Conservation (phyloP, 2,329 filamentous ascomycete species). For the Diaporthe citriasiana region DNA sequence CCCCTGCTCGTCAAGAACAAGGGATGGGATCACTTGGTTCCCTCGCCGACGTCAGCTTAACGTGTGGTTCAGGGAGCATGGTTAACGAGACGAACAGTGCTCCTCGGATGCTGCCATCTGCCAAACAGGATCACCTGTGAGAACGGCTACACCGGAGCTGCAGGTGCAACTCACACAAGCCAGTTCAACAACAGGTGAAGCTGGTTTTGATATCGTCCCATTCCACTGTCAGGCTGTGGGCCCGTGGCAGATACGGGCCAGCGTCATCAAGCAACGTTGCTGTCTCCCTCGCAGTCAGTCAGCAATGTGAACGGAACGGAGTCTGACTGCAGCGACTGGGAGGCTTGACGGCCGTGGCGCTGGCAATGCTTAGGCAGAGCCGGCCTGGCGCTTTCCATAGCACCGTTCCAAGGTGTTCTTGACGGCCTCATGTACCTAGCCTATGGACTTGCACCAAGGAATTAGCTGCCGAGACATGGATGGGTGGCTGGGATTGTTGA, state of each 20-base stretch:
- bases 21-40: background rate
- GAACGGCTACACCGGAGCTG: background rate
- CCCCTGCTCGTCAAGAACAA: constrained; percentile 14
- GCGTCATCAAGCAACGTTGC: constrained; percentile 23
- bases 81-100: constrained; percentile 22
- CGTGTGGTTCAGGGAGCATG: background rate
- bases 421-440: constrained; percentile 6
- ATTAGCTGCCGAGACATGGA: constrained; percentile 15
- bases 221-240: constrained; percentile 3
- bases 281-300: background rate
- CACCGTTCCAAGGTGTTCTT: background rate
- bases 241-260: background rate
- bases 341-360: background rate
- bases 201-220: background rate
- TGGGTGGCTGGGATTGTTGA: constrained; percentile 18
- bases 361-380: background rate
- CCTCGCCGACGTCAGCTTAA: constrained; percentile 33
- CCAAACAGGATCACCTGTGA: background rate
- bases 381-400: constrained; percentile 4
- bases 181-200: background rate
- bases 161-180: background rate
- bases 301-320: background rate
- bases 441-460: constrained; percentile 21
- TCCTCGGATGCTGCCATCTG: constrained; percentile 1
- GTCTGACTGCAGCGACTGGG: constrained; percentile 12